These are phyloP conservation scores for Brasenia schreberi DNA, from an alignment of 164 flowering plant species.

Conservation along the genomic window DNA sequence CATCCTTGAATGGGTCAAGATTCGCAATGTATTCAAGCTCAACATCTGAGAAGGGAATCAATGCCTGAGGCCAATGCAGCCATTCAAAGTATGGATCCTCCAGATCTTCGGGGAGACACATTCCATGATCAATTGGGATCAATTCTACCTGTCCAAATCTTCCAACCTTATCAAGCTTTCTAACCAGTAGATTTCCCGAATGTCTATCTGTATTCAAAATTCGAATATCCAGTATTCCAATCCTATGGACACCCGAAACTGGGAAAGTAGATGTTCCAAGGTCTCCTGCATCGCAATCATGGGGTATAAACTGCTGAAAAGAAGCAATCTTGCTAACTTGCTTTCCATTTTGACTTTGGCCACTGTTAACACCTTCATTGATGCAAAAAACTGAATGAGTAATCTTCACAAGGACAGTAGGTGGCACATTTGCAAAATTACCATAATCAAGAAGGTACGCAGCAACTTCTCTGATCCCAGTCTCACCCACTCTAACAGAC, in stretches of 20 bases:
- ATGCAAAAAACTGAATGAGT: constrained; percentile 45
- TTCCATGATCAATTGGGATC: constrained; percentile 63
- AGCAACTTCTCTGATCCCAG: constrained; percentile 62
- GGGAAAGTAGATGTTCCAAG: constrained; percentile 61
- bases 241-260: constrained; percentile 51
- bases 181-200: constrained; percentile 52
- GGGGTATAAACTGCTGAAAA: constrained; percentile 51
- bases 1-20: constrained; percentile 43
- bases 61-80: constrained; percentile 75
- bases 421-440: constrained; percentile 54
- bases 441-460: constrained; percentile 55
- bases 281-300: constrained; percentile 65
- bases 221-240: constrained; percentile 55
- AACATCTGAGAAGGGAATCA: constrained; percentile 54
- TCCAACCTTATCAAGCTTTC: constrained; percentile 40
- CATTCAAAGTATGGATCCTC: constrained; percentile 74
- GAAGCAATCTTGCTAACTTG: constrained; percentile 59
- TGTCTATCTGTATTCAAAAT: constrained; percentile 57
- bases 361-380: constrained; percentile 21
- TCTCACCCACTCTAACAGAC: constrained; percentile 60
- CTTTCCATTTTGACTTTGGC: constrained; percentile 15
- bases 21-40: constrained; percentile 44
- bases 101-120: constrained; percentile 54
- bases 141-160: constrained; percentile 49
- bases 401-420: constrained; percentile 50